A percentile compares a stretch with the other conserved stretches of the same genome.
These are phyloP conservation scores for Chytriomyces sp. DNA, from an alignment of 192 early-diverging fungal genomes.

Conservation along the genomic window DNA sequence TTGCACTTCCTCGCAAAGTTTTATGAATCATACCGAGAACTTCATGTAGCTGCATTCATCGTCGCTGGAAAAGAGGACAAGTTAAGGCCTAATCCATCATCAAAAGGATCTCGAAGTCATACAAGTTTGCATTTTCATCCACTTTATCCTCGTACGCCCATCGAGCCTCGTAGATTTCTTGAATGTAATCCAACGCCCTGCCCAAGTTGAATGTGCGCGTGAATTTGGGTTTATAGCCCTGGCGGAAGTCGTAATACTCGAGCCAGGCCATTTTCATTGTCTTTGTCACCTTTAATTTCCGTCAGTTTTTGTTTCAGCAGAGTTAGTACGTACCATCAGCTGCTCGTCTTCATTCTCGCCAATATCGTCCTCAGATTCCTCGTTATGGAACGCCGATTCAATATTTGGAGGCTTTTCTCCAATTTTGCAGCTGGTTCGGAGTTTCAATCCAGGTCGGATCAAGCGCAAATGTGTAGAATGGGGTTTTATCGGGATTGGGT, in stretches of 20 bases:
- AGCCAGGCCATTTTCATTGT: constrained; percentile 48
- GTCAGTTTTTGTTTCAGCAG: not conserved
- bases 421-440: constrained; percentile 40
- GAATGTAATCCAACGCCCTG: constrained; percentile 46
- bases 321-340: constrained; percentile 15
- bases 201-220: constrained; percentile 34
- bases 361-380: constrained; percentile 35
- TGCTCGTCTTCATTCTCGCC: constrained; percentile 43
- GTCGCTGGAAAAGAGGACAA: not conserved
- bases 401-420: constrained; percentile 11
- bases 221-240: constrained; percentile 41
- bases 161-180: constrained; percentile 52
- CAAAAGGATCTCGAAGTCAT: not conserved
- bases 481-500: constrained; percentile 31
- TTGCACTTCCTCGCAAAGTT: not conserved
- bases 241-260: constrained; percentile 49
- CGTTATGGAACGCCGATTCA: constrained; percentile 12
- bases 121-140: constrained; percentile 21
- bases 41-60: constrained; percentile 13
- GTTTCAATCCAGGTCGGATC: constrained; percentile 42
- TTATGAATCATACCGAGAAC: constrained; percentile 19
- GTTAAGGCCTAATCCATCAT: not conserved
- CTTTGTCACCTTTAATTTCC: constrained; percentile 24
- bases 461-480: constrained; percentile 45
- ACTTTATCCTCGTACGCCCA: constrained; percentile 44